Base-by-base conservation (phyloP, 2,329 filamentous ascomycete genomes). In the Calonectria pteridis region DNA sequence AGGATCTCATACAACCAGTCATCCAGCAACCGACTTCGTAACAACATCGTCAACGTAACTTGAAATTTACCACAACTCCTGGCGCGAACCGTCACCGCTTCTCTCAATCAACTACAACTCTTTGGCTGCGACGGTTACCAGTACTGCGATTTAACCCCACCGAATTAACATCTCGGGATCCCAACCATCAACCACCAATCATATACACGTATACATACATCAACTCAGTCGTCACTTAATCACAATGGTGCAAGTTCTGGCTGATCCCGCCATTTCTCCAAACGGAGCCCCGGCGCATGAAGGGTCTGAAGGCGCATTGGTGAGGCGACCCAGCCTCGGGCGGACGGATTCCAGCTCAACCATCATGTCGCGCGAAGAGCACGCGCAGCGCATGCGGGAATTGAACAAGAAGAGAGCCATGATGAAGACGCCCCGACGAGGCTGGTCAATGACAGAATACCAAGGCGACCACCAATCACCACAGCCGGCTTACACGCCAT, bases 371-470 rank as follows among this genome's bases (percentile, higher is more conserved):
- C 81, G 84, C 35, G 87, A 89, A 71, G 87, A 89, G 67, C 84
- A 87, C 70, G 80, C 79, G 23, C 80, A 82, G 49, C 84, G 83
- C 74, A 81, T 84, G 69, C 83, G 81, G 70, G 86, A 88, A 68
- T 79, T 85, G 26, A 83, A 79, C 75, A 79, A 81, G 55, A 83
- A 84, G 77, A 83, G 84, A 37, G 81, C 80, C 20, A 72, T 82
- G 72, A 84, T 84, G 77, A 84, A 84, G 62, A 76, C 83, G 9
- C 87, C 88, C 2, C 83, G 86, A 51, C 84, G 88, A 50, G 86
- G 88, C 20, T 87, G 87, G 81, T 88, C 87, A 37, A 84, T 87
- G 79, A 85, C 86, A 53, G 87, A 89, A 50, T 87, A 86, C 67
- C 84, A 84, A 65, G 82, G 82, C 58, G 81, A 82, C 23, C 65